Evolutionary conservation across 352 stramenopile genomes (phyloP).

Genomic region (Peronospora tabacina): DNA sequence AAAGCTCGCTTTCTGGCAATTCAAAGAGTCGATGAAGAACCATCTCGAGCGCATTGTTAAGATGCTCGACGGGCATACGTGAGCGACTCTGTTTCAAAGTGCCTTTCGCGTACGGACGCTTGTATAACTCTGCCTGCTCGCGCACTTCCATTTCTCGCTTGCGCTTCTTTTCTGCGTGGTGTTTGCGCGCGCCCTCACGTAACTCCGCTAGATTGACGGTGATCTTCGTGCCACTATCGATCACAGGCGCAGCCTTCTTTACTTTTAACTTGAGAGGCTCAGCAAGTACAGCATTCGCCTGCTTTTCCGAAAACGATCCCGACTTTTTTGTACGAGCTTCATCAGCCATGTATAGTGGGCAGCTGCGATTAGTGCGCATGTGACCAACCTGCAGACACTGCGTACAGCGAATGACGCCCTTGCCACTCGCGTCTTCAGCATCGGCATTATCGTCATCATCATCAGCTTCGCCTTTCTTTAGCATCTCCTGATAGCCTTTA

Average conservation of each 20-base stretch:
- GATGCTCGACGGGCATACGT: slow-evolving; percentile 64
- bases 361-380: slow-evolving; percentile 81
- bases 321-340: slow-evolving; percentile 38
- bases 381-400: slow-evolving; percentile 71
- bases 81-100: slow-evolving; percentile 66
- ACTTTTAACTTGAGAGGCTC: slow-evolving; percentile 59
- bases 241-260: slow-evolving; percentile 33
- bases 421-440: slow-evolving; percentile 30
- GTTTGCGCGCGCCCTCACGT: slow-evolving; percentile 62
- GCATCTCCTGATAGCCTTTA: slow-evolving; percentile 76
- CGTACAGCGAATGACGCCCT: slow-evolving; percentile 71
- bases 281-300: slow-evolving; percentile 26
- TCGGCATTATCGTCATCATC: slow-evolving; percentile 15
- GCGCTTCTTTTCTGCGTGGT: slow-evolving; percentile 74
- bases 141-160: slow-evolving; percentile 66
- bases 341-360: slow-evolving; percentile 75
- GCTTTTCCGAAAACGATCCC: slow-evolving; percentile 17
- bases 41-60: slow-evolving; percentile 58
- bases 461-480: slow-evolving; percentile 63
- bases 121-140: slow-evolving; percentile 75
- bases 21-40: slow-evolving; percentile 59
- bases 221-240: slow-evolving; percentile 41
- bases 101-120: slow-evolving; percentile 67
- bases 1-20: slow-evolving; percentile 76
- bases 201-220: slow-evolving; percentile 72